Percentiles rank a stretch among this genome's conserved stretches.
phyloP scores from a whole-genome alignment of 257 asterid species.

The Ballota nigra region DNA sequence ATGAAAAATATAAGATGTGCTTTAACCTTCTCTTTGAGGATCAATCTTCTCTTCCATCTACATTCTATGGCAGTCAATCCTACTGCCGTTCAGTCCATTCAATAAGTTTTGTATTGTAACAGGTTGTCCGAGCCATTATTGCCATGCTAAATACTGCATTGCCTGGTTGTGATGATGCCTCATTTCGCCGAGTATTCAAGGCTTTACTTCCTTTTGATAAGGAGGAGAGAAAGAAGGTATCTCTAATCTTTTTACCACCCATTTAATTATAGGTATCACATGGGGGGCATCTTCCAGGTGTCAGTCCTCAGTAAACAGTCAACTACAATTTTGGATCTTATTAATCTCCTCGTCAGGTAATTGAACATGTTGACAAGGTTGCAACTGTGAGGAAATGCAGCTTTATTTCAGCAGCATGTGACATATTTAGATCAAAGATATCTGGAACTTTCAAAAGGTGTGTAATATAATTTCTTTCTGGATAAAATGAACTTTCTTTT shows the following conservation, averaged over 20 bases:
- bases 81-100: slow-evolving; percentile 24
- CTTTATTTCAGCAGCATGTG: slow-evolving; percentile 82
- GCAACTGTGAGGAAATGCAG: slow-evolving; percentile 81
- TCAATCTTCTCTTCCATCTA: slow-evolving; percentile 4
- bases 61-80: slow-evolving; percentile 15
- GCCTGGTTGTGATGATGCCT: slow-evolving; percentile 80
- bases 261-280: slow-evolving; percentile 13
- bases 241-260: slow-evolving; percentile 9
- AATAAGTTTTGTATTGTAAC: slow-evolving; percentile 29
- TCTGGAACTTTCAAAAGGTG: slow-evolving; percentile 94
- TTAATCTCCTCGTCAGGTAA: slow-evolving; percentile 52
- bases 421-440: slow-evolving; percentile 83
- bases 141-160: slow-evolving; percentile 80
- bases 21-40: neutral
- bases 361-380: slow-evolving; percentile 84
- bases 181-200: slow-evolving; percentile 78
- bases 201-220: slow-evolving; percentile 81
- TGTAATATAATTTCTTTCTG: slow-evolving; percentile 21
- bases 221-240: slow-evolving; percentile 87
- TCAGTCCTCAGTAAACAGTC: slow-evolving; percentile 11
- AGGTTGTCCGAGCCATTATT: slow-evolving; percentile 85
- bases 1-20: neutral
- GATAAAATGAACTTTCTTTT: neutral
- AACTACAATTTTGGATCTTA: slow-evolving; percentile 19
- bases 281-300: slow-evolving; percentile 7